Percentiles rank a stretch among this genome's conserved stretches.
Conservation (phyloP, 1,139 yeast genomes). For the Hansenula sp. region DNA sequence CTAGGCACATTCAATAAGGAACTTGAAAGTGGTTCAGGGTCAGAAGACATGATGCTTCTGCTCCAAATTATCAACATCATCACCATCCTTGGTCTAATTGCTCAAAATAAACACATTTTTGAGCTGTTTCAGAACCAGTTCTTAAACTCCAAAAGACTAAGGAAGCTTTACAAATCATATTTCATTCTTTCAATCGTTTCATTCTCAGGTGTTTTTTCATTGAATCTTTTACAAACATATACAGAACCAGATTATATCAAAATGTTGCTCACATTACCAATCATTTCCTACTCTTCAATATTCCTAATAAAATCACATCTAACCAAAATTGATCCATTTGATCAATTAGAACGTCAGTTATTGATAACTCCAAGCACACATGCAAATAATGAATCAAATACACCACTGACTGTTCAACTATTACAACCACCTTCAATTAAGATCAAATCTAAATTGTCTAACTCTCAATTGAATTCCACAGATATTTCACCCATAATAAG, state of each 20-base stretch:
- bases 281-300: background rate
- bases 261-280: background rate
- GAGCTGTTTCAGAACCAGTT: slow-evolving; percentile 5
- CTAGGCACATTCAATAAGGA: no score
- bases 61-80: background rate
- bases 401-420: background rate
- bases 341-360: background rate
- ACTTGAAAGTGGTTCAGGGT: background rate
- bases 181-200: background rate
- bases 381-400: background rate
- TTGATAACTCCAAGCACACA: background rate
- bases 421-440: background rate
- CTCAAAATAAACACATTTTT: slow-evolving; percentile 8
- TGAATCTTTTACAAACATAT: background rate
- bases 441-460: background rate
- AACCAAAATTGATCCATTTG: background rate
- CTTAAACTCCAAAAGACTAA: slow-evolving; percentile 4
- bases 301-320: background rate
- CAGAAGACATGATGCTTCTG: background rate
- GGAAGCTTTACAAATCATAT: slow-evolving; percentile 5
- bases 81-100: background rate
- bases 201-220: background rate
- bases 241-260: background rate
- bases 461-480: slow-evolving; percentile 5
- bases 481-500: slow-evolving; percentile 13